A percentile compares a stretch with the other conserved stretches of the same genome.
phyloP scores from a whole-genome alignment of 148 eudicot genomes.

The Beta vulgaris region DNA sequence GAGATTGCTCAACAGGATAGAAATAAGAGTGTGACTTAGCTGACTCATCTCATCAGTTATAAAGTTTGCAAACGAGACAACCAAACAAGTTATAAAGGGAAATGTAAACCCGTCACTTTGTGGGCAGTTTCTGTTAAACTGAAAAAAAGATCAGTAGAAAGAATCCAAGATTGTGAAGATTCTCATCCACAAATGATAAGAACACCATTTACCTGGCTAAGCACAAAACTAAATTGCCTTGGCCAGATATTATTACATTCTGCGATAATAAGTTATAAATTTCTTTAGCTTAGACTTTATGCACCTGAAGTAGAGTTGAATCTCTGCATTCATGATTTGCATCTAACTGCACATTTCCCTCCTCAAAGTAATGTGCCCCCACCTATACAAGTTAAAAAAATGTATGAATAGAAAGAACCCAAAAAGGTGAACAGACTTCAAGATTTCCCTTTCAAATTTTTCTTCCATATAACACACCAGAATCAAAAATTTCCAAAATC shows the following conservation, averaged over 20 bases:
- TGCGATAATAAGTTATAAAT: background rate
- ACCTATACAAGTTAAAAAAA: conserved; percentile 44
- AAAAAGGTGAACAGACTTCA: background rate
- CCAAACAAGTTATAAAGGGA: background rate
- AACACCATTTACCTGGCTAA: background rate
- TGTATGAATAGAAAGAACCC: background rate
- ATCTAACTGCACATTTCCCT: conserved; percentile 98
- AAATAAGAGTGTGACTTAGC: background rate
- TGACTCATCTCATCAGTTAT: background rate
- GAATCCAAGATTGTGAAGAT: background rate
- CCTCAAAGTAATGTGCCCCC: conserved; percentile 96
- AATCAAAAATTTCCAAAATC: background rate
- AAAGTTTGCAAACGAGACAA: background rate
- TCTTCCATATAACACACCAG: background rate
- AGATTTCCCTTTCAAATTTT: background rate
- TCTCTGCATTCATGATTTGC: conserved; percentile 86
- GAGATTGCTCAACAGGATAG: conserved; percentile 11
- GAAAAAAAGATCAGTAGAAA: background rate
- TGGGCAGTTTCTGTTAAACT: background rate
- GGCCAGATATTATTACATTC: conserved; percentile 1
- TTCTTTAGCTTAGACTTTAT: background rate
- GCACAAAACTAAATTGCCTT: background rate
- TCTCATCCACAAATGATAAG: conserved; percentile 9
- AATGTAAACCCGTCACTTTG: background rate
- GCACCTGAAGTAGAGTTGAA: conserved; percentile 86